Conservation (phyloP, 2,329 filamentous ascomycete species). For the Colletotrichum filicis region DNA sequence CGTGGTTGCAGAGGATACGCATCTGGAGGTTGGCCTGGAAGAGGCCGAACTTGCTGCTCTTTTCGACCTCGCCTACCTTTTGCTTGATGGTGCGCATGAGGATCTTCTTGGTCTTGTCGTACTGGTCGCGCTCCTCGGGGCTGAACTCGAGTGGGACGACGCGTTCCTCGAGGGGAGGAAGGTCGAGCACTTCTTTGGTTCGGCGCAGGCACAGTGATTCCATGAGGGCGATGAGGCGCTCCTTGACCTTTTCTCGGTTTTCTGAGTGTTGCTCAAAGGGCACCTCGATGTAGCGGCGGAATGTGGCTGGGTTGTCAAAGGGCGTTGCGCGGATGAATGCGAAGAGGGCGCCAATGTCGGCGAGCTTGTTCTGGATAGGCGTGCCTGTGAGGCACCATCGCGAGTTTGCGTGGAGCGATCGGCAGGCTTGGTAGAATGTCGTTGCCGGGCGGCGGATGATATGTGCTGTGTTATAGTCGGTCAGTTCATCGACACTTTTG, state of each 20-base stretch:
- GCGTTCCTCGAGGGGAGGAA: constrained; percentile 43
- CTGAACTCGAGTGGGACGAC: constrained; percentile 46
- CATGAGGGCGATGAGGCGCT: constrained; percentile 46
- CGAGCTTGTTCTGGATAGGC: constrained; percentile 63
- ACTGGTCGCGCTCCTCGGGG: constrained; percentile 43
- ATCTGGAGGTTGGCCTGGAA: constrained; percentile 59
- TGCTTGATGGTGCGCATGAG: constrained; percentile 52
- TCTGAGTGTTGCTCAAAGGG: constrained; percentile 47
- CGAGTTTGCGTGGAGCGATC: constrained; percentile 51
- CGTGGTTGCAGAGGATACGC: constrained; percentile 61
- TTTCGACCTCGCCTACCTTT: constrained; percentile 46
- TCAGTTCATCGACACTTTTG: background rate
- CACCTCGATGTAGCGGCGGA: constrained; percentile 54
- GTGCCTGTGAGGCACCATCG: constrained; percentile 66
- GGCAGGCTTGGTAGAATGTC: constrained; percentile 53
- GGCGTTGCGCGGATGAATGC: constrained; percentile 57
- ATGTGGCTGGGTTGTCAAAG: constrained; percentile 52
- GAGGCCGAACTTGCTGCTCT: constrained; percentile 51
- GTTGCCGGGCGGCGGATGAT: constrained; percentile 57
- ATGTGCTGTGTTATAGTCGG: constrained; percentile 50
- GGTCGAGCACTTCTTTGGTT: constrained; percentile 51
- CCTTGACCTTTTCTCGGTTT: constrained; percentile 35
- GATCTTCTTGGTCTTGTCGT: constrained; percentile 47
- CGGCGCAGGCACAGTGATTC: constrained; percentile 54
- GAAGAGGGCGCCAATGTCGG: constrained; percentile 62